Percentiles rank a stretch among this genome's conserved stretches.
These are phyloP conservation scores for Mycosphaerelloides madeirae DNA, from an alignment of 2,329 filamentous ascomycete species.

Conservation along the genomic window DNA sequence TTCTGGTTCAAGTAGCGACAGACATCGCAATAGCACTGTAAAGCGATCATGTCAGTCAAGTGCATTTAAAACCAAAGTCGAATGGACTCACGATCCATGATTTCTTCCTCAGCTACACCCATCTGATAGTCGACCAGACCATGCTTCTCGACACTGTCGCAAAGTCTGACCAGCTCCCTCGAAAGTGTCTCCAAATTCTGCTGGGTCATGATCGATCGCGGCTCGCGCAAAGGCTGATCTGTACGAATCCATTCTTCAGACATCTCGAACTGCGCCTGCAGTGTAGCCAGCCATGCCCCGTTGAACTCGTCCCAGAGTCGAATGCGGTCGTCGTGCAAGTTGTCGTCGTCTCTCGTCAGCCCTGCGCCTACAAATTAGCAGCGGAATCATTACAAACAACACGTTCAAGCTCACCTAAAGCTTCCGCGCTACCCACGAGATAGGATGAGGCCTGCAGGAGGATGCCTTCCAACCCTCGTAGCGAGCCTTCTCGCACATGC, in stretches of 20 bases:
- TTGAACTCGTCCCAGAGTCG: slow-evolving; percentile 94
- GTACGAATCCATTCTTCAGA: slow-evolving; percentile 56
- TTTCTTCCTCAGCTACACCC: slow-evolving; percentile 92
- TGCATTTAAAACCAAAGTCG: neutral
- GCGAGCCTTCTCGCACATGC: slow-evolving; percentile 58
- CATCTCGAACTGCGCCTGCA: slow-evolving; percentile 79
- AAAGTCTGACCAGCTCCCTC: slow-evolving; percentile 73
- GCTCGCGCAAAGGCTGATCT: slow-evolving; percentile 50
- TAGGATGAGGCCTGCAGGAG: slow-evolving; percentile 62
- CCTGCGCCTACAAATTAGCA: slow-evolving; percentile 49
- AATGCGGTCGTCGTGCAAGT: slow-evolving; percentile 68
- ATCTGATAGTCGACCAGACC: slow-evolving; percentile 98
- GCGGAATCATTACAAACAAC: slow-evolving; percentile 34
- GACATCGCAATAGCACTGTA: slow-evolving; percentile 22
- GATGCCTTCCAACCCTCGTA: slow-evolving; percentile 55
- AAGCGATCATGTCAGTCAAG: neutral
- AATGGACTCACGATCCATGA: slow-evolving; percentile 75
- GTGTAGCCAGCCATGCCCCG: slow-evolving; percentile 77
- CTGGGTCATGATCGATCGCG: slow-evolving; percentile 62
- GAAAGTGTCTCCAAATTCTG: slow-evolving; percentile 73
- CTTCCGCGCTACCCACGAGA: slow-evolving; percentile 60
- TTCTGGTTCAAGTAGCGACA: slow-evolving; percentile 19
- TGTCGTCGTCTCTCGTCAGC: slow-evolving; percentile 76
- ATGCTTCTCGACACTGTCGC: slow-evolving; percentile 80
- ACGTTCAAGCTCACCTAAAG: slow-evolving; percentile 58